A percentile compares a stretch with the other conserved stretches of the same genome.
Evolutionary conservation across 1,139 yeast species (phyloP).

Genomic region (Kurtzmaniella quercitrusa): DNA sequence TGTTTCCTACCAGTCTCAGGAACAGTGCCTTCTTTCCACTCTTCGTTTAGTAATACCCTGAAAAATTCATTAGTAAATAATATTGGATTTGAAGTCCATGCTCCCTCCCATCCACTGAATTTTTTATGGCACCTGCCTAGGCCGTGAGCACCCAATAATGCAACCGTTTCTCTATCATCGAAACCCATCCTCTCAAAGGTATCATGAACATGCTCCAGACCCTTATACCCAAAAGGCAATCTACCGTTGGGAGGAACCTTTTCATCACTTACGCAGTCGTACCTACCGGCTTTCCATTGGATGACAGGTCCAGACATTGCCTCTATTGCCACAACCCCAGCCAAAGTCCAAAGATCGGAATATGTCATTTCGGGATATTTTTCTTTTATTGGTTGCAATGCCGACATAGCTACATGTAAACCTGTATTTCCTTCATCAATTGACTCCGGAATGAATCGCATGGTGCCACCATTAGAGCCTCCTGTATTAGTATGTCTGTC

Average conservation of each 20-base stretch:
- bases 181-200: constrained; percentile 61
- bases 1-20: constrained; percentile 39
- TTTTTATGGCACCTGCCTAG: constrained; percentile 61
- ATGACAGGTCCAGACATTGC: constrained; percentile 58
- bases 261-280: constrained; percentile 47
- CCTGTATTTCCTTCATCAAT: constrained; percentile 57
- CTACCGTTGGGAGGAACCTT: constrained; percentile 62
- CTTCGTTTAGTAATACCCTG: constrained; percentile 24
- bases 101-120: constrained; percentile 42
- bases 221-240: constrained; percentile 54
- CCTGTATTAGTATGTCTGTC: constrained; percentile 53
- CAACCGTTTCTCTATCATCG: constrained; percentile 59
- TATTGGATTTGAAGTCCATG: constrained; percentile 35
- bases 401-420: constrained; percentile 50
- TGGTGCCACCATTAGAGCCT: constrained; percentile 67
- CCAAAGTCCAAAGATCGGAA: constrained; percentile 66
- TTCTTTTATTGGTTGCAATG: constrained; percentile 53
- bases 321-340: constrained; percentile 59
- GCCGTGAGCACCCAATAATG: constrained; percentile 61
- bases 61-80: constrained; percentile 36
- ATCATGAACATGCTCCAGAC: constrained; percentile 48
- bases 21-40: constrained; percentile 30
- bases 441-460: constrained; percentile 50
- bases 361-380: constrained; percentile 57
- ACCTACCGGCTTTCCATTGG: constrained; percentile 59